phyloP scores from a whole-genome alignment of 192 early-diverging fungal genomes.

The Podila clonocystis region DNA sequence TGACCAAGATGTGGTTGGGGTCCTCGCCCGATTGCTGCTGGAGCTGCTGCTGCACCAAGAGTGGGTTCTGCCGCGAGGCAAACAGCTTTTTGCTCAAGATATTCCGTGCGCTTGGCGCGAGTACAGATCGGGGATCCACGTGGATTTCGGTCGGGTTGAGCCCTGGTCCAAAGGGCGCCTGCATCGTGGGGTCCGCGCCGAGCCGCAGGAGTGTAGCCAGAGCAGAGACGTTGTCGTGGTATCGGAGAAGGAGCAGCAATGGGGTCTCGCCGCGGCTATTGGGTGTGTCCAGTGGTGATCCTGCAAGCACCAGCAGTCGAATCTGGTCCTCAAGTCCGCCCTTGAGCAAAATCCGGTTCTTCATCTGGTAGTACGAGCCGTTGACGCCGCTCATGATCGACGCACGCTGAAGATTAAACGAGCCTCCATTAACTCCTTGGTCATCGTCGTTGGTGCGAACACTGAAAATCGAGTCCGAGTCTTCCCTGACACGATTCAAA shows the following conservation, averaged over 20 bases:
- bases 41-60: background rate
- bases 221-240: conserved; percentile 37
- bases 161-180: conserved; percentile 49
- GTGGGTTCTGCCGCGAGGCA: background rate
- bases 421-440: background rate
- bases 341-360: conserved; percentile 33
- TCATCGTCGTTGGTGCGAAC: background rate
- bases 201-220: conserved; percentile 29
- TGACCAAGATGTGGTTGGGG: conserved; percentile 38
- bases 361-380: conserved; percentile 25
- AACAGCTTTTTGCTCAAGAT: conserved; percentile 12
- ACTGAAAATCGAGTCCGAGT: conserved; percentile 24
- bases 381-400: background rate
- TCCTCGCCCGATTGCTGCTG: conserved; percentile 1
- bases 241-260: conserved; percentile 27
- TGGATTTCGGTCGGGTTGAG: conserved; percentile 31
- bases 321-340: conserved; percentile 48
- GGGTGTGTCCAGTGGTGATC: conserved; percentile 25
- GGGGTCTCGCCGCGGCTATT: conserved; percentile 43
- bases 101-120: background rate
- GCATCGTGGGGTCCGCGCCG: conserved; percentile 31
- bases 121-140: conserved; percentile 11
- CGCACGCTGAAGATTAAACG: too few species aligned
- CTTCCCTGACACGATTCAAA: conserved; percentile 23
- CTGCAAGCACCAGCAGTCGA: conserved; percentile 27